Evolutionary conservation across 2,329 filamentous ascomycete genomes (phyloP).

Genomic region (Aspergillus fumigatus): DNA sequence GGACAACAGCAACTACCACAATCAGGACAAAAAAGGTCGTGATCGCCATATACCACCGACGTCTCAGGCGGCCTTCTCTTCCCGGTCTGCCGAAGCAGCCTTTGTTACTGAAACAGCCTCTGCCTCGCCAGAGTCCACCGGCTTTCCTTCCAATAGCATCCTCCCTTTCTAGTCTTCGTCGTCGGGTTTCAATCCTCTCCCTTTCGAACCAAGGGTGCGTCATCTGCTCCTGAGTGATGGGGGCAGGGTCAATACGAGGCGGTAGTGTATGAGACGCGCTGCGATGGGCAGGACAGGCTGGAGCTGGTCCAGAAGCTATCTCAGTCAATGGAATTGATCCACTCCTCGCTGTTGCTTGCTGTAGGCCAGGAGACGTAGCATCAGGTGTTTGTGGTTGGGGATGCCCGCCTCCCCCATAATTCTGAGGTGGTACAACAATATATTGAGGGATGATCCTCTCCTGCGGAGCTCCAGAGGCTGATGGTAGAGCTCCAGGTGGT

Average conservation of each 20-base stretch:
- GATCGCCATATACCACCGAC: conserved; percentile 56
- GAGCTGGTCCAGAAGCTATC: conserved; percentile 41
- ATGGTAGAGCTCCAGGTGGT: conserved; percentile 37
- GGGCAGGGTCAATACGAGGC: conserved; percentile 21
- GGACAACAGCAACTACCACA: conserved; percentile 54
- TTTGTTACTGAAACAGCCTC: conserved; percentile 58
- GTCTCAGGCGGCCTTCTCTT: conserved; percentile 59
- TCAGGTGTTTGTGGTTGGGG: conserved; percentile 51
- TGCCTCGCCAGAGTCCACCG: conserved; percentile 62
- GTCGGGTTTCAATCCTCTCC: conserved; percentile 46
- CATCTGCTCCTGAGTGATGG: conserved; percentile 20
- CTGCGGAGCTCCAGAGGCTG: conserved; percentile 52
- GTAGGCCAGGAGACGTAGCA: conserved; percentile 59
- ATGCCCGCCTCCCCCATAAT: conserved; percentile 34
- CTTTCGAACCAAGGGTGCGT: conserved; percentile 18
- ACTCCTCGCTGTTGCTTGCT: conserved; percentile 59
- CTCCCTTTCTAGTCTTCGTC: conserved; percentile 62
- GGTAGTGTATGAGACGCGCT: conserved; percentile 17
- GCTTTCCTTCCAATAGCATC: conserved; percentile 55
- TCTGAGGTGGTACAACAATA: conserved; percentile 56
- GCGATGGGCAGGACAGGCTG: conserved; percentile 34
- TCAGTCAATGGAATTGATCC: conserved; percentile 58
- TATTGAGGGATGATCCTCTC: conserved; percentile 40
- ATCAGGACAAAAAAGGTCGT: conserved; percentile 49
- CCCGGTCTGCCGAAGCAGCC: conserved; percentile 63